phyloP scores from a whole-genome alignment of 2,329 filamentous ascomycete species.

The Leptographium radiaticola region DNA sequence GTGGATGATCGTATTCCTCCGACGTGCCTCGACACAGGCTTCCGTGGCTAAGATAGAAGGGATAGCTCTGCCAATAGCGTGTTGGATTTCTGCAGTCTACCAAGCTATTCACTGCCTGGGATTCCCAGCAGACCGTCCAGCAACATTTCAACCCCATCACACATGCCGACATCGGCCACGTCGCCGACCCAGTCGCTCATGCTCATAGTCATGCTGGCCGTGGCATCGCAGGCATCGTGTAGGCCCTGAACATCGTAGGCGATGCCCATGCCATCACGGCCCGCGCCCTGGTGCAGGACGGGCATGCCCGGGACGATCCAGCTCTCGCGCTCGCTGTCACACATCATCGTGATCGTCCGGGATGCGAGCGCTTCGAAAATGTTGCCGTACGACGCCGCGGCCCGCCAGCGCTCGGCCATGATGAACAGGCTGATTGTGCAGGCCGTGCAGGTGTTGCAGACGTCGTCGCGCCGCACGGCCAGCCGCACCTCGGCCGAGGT shows the following conservation, averaged over 20 bases:
- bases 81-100: no score
- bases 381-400: slow-evolving; percentile 19
- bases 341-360: slow-evolving; percentile 16
- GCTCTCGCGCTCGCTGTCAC: slow-evolving; percentile 20
- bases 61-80: no score
- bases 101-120: neutral
- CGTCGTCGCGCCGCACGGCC: slow-evolving; percentile 6
- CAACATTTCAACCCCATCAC: neutral
- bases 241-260: neutral
- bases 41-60: no score
- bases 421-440: slow-evolving; percentile 22
- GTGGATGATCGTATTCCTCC: no score
- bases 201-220: neutral
- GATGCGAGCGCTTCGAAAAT: slow-evolving; percentile 19
- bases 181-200: neutral
- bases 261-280: neutral
- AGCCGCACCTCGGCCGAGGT: slow-evolving; percentile 10
- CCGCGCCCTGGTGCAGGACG: neutral
- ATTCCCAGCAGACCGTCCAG: neutral
- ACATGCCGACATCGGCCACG: neutral
- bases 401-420: slow-evolving; percentile 14
- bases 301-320: neutral
- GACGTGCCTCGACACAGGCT: no score
- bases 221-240: neutral
- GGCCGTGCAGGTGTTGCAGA: slow-evolving; percentile 21